Percentiles rank a stretch among this genome's conserved stretches.
phyloP scores from a whole-genome alignment of 148 eudicot genomes.

The Hydrangea macrophylla region DNA sequence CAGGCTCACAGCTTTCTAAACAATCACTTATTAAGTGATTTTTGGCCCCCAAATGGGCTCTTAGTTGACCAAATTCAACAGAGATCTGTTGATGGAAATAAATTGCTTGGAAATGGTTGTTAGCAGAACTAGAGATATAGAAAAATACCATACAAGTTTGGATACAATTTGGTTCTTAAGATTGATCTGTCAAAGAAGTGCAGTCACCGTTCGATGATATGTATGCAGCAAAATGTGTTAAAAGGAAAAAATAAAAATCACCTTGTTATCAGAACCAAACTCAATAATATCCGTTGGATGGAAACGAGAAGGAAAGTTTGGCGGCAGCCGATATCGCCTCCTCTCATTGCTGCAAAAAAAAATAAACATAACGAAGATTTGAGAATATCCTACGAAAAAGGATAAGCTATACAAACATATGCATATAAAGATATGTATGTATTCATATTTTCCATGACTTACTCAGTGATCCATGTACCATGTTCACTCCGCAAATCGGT shows the following conservation, averaged over 20 bases:
- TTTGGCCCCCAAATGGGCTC: too few relatives aligned
- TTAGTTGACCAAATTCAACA: too few relatives aligned
- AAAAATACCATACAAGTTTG: too few relatives aligned
- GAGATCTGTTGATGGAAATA: too few relatives aligned
- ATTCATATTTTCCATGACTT: constrained; percentile 34
- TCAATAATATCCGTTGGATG: constrained; percentile 70
- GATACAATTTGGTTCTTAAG: too few relatives aligned
- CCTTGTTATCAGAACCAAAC: constrained; percentile 79
- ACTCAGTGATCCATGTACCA: constrained; percentile 87
- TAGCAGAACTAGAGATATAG: too few relatives aligned
- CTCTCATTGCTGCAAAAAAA: constrained; percentile 66
- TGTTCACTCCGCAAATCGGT: constrained; percentile 80
- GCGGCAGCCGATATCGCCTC: constrained; percentile 61
- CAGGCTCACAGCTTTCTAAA: too few relatives aligned
- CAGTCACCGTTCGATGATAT: too few relatives aligned
- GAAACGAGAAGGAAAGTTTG: constrained; percentile 72
- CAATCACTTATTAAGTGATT: too few relatives aligned
- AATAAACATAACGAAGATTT: background rate
- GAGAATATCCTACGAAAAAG: background rate
- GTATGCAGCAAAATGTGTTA: too few relatives aligned
- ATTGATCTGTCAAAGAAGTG: background rate
- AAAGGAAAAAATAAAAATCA: constrained; percentile 12
- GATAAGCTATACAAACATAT: background rate
- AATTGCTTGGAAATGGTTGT: too few relatives aligned
- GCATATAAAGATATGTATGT: background rate